A percentile compares a stretch with the other conserved stretches of the same genome.
Conservation (phyloP, 1,139 yeast genomes). For the Yarrowia galli region DNA sequence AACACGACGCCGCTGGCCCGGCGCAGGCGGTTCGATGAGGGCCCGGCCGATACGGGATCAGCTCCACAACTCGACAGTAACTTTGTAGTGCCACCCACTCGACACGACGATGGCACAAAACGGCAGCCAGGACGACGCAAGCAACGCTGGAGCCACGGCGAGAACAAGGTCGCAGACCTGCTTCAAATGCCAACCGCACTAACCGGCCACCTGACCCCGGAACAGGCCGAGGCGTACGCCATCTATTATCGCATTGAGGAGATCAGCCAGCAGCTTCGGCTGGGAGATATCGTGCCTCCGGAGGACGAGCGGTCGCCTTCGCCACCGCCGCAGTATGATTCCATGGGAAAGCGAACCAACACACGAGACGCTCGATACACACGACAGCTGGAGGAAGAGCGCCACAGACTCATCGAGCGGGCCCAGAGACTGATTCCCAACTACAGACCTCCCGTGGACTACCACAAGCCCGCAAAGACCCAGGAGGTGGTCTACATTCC, state of each 20-base stretch:
- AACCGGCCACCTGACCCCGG: slow-evolving; percentile 71
- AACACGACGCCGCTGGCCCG: slow-evolving; percentile 48
- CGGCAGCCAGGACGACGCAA: slow-evolving; percentile 40
- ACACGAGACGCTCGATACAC: slow-evolving; percentile 76
- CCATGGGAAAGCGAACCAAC: slow-evolving; percentile 80
- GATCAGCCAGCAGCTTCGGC: slow-evolving; percentile 65
- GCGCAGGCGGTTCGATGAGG: slow-evolving; percentile 43
- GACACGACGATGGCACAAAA: slow-evolving; percentile 35
- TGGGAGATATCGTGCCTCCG: slow-evolving; percentile 55
- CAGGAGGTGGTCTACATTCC: slow-evolving; percentile 88
- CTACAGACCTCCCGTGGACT: slow-evolving; percentile 81
- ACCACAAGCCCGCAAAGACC: slow-evolving; percentile 72
- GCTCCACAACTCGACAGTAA: slow-evolving; percentile 40
- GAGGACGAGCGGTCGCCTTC: slow-evolving; percentile 67
- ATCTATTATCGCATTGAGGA: slow-evolving; percentile 80
- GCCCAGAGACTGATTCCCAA: slow-evolving; percentile 79
- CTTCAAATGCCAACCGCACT: slow-evolving; percentile 53
- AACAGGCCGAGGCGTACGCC: slow-evolving; percentile 85
- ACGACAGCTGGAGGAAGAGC: slow-evolving; percentile 73
- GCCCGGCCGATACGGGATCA: slow-evolving; percentile 40
- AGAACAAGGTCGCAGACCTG: slow-evolving; percentile 48
- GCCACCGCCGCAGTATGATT: slow-evolving; percentile 92
- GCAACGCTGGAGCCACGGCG: slow-evolving; percentile 51
- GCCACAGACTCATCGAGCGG: slow-evolving; percentile 75
- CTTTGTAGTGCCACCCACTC: slow-evolving; percentile 36